These are phyloP conservation scores for Pittosporum tobira DNA, from an alignment of 129 eudicot genomes.

Conservation along the genomic window DNA sequence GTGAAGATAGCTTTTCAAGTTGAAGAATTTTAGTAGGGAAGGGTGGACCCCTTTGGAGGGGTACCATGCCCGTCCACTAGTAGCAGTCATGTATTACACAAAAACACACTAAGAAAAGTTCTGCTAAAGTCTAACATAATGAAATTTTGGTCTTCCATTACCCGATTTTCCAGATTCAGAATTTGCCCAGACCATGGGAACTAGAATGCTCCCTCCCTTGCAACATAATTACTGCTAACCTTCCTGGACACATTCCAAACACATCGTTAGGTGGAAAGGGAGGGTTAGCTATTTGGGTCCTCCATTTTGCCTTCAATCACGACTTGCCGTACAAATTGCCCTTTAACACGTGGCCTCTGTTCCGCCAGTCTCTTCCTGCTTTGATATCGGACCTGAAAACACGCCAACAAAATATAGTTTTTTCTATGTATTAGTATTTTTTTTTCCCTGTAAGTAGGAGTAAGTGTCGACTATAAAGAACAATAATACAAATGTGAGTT, in stretches of 20 bases:
- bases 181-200: background rate
- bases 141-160: background rate
- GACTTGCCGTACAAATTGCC: constrained; percentile 60
- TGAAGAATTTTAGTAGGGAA: background rate
- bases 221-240: constrained; percentile 20
- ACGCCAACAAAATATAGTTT: background rate
- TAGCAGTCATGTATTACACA: background rate
- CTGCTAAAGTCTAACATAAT: background rate
- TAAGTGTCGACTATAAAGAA: too few relatives aligned
- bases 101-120: background rate
- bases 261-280: constrained; percentile 5
- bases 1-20: too few relatives aligned
- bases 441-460: too few relatives aligned
- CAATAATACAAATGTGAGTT: too few relatives aligned
- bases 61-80: background rate
- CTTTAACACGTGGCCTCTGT: constrained; percentile 66
- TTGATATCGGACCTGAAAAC: constrained; percentile 51
- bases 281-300: constrained; percentile 36
- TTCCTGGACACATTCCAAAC: constrained; percentile 24
- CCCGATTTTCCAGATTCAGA: background rate
- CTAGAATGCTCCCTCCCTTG: constrained; percentile 23
- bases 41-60: background rate
- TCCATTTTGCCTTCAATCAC: constrained; percentile 26
- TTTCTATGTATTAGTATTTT: background rate
- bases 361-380: constrained; percentile 75